Evolutionary conservation across 768 basidiomycete species (phyloP).

Genomic region (Mycena rosella): DNA sequence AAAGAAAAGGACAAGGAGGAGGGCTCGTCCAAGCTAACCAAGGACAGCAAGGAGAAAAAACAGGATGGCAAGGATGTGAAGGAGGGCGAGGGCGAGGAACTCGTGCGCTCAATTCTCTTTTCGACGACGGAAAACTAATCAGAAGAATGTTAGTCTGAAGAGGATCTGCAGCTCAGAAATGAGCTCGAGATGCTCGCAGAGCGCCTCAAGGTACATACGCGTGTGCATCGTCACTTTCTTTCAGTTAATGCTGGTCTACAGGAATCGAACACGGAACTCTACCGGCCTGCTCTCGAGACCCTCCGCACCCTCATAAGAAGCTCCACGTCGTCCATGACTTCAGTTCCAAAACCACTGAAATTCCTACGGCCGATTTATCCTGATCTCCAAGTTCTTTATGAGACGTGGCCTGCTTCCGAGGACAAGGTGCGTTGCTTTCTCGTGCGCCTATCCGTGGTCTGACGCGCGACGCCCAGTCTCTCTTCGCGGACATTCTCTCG

Average conservation of each 20-base stretch:
- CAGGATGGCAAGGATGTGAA: slow-evolving; percentile 65
- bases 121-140: slow-evolving; percentile 17
- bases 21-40: slow-evolving; percentile 67
- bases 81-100: slow-evolving; percentile 78
- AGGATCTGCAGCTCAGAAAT: slow-evolving; percentile 92
- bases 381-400: slow-evolving; percentile 85
- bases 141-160: slow-evolving; percentile 78
- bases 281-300: slow-evolving; percentile 93
- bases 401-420: slow-evolving; percentile 82
- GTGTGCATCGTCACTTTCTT: slow-evolving; percentile 27
- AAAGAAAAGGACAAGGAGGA: slow-evolving; percentile 66
- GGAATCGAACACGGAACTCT: slow-evolving; percentile 90
- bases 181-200: slow-evolving; percentile 98
- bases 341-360: slow-evolving; percentile 98
- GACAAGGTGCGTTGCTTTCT: slow-evolving; percentile 69
- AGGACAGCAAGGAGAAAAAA: slow-evolving; percentile 64
- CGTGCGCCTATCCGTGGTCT: slow-evolving; percentile 1
- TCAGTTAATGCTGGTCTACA: slow-evolving; percentile 50
- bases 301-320: slow-evolving; percentile 94
- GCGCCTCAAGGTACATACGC: slow-evolving; percentile 79
- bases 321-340: slow-evolving; percentile 97
- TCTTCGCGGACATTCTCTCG: slow-evolving; percentile 97
- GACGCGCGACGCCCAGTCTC: slow-evolving; percentile 65
- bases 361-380: slow-evolving; percentile 97
- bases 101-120: slow-evolving; percentile 67